Percentiles rank a stretch among this genome's conserved stretches.
These are phyloP conservation scores for Cutaneotrichosporon mucoides DNA, from an alignment of 1,284 basidiomycete genomes.

Conservation along the genomic window DNA sequence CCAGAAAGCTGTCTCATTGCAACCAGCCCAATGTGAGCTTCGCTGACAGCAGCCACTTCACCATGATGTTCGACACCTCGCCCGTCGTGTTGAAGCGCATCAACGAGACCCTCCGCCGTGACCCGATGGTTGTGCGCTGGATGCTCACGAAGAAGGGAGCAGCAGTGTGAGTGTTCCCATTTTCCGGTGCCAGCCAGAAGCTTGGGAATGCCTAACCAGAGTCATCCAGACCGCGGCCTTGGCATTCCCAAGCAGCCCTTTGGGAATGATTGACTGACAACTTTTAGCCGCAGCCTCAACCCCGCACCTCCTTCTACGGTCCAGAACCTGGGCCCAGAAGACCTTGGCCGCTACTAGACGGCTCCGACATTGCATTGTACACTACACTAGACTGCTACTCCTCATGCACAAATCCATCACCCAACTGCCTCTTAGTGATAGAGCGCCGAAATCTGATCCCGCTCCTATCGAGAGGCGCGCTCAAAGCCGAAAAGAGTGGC, in stretches of 20 bases:
- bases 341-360: not conserved
- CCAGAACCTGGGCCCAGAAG: not conserved
- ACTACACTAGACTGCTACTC: not conserved
- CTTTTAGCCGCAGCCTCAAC: constrained; percentile 12
- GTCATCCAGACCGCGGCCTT: not conserved
- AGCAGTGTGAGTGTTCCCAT: constrained; percentile 12
- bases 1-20: no score
- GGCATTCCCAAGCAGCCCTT: not conserved
- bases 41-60: constrained; percentile 42
- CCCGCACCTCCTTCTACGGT: constrained; percentile 13
- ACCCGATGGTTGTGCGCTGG: constrained; percentile 43
- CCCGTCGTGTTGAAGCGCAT: constrained; percentile 42
- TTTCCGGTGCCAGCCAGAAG: no score
- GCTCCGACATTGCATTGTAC: not conserved
- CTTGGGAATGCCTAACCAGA: no score
- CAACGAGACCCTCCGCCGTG: constrained; percentile 41
- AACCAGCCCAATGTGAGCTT: no score
- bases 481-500: no score
- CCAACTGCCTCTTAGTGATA: no score
- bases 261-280: no score
- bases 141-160: constrained; percentile 21
- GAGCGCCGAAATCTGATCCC: no score
- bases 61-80: constrained; percentile 47
- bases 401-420: no score
- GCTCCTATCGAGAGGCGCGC: no score